Evolutionary conservation across 2,329 filamentous ascomycete species (phyloP).

Genomic region (Botrytis pseudocinerea): DNA sequence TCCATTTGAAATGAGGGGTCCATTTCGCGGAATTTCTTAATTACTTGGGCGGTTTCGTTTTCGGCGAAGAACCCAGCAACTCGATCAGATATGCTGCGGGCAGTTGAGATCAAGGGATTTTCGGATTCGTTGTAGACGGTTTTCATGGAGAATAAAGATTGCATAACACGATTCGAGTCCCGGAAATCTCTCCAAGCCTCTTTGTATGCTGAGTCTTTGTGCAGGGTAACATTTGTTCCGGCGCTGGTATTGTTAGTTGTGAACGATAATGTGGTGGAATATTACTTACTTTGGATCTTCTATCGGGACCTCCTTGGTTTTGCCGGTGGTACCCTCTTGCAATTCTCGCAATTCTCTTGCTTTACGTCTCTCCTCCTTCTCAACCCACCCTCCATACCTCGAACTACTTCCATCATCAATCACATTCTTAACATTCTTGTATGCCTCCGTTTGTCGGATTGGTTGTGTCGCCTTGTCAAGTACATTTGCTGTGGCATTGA

Average conservation of each 20-base stretch:
- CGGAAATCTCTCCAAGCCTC: constrained; percentile 97
- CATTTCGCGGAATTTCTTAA: constrained; percentile 97
- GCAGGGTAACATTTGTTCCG: constrained; percentile 88
- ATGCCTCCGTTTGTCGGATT: constrained; percentile 90
- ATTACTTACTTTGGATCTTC: constrained; percentile 83
- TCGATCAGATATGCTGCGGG: constrained; percentile 85
- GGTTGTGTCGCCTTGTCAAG: constrained; percentile 95
- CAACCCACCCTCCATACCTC: constrained; percentile 92
- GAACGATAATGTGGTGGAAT: constrained; percentile 20
- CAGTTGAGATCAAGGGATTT: constrained; percentile 90
- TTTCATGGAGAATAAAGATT: constrained; percentile 84
- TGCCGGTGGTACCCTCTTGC: constrained; percentile 49
- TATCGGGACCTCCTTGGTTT: constrained; percentile 61
- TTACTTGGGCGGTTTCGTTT: constrained; percentile 95
- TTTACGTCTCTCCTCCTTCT: constrained; percentile 89
- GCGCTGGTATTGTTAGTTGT: constrained; percentile 60
- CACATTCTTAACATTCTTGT: constrained; percentile 90
- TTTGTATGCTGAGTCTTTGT: constrained; percentile 97
- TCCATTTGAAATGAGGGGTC: constrained; percentile 94
- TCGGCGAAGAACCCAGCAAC: constrained; percentile 96
- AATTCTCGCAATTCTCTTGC: constrained; percentile 74
- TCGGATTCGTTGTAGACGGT: constrained; percentile 93
- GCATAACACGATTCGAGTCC: constrained; percentile 84
- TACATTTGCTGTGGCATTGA: constrained; percentile 79
- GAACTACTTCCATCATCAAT: constrained; percentile 97